Evolutionary conservation across 2,329 filamentous ascomycete species (phyloP).

Genomic region (Fusarium austroafricanum): DNA sequence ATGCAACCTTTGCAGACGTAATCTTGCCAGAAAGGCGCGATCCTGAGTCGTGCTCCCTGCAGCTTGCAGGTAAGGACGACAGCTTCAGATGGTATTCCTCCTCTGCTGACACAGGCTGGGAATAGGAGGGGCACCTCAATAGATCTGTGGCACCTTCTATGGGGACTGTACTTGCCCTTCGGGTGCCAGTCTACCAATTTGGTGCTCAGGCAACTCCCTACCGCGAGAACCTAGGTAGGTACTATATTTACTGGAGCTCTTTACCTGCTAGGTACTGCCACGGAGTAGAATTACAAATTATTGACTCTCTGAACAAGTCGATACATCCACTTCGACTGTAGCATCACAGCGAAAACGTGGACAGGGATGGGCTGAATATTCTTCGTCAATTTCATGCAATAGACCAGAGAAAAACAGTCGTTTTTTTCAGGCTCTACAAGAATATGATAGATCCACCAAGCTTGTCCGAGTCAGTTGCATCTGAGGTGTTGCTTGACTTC

Average conservation of each 20-base stretch:
- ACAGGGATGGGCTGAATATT: neutral
- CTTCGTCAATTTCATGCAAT: neutral
- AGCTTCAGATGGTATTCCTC: neutral
- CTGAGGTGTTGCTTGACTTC: slow-evolving; percentile 2
- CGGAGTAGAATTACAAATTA: too few relatives aligned
- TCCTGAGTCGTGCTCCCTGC: slow-evolving; percentile 44
- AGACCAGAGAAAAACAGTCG: neutral
- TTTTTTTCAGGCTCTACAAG: neutral
- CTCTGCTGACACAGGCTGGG: neutral
- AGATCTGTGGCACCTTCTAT: neutral
- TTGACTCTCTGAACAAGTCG: too few relatives aligned
- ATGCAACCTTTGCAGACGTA: slow-evolving; percentile 22
- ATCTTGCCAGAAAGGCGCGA: slow-evolving; percentile 29
- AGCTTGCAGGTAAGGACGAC: slow-evolving; percentile 6
- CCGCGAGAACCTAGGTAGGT: too few relatives aligned
- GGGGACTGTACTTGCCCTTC: neutral
- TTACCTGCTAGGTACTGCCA: too few relatives aligned
- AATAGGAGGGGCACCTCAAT: neutral
- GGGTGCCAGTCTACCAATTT: neutral
- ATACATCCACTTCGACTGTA: too few relatives aligned
- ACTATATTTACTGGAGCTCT: too few relatives aligned
- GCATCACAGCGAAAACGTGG: neutral
- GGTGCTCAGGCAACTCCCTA: too few relatives aligned
- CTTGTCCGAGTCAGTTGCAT: slow-evolving; percentile 30
- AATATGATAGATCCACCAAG: neutral